These are phyloP conservation scores for Crithidia fasciculata DNA, from an alignment of 208 protist genomes.

Conservation along the genomic window DNA sequence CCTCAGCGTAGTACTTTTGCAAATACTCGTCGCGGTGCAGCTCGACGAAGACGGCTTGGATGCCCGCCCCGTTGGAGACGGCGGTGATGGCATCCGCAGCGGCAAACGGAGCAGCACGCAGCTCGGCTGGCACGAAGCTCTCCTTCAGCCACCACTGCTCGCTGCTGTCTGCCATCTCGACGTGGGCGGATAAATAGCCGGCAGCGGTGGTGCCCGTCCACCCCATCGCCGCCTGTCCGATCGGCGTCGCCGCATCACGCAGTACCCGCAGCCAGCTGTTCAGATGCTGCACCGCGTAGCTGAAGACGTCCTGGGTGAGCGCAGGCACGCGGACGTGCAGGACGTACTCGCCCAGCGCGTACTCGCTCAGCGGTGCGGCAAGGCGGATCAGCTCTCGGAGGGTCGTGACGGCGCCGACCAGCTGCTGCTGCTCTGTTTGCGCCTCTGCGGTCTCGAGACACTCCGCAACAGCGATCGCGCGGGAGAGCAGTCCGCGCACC, in stretches of 20 bases:
- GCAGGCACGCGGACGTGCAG: constrained; percentile 79
- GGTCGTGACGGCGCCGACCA: constrained; percentile 78
- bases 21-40: constrained; percentile 83
- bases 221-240: constrained; percentile 66
- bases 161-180: constrained; percentile 48
- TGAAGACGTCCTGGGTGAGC: constrained; percentile 68
- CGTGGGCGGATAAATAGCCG: constrained; percentile 48
- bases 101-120: constrained; percentile 60
- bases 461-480: constrained; percentile 68
- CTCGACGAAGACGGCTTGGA: constrained; percentile 84
- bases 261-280: constrained; percentile 85
- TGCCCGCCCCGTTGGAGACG: constrained; percentile 71
- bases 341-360: constrained; percentile 85
- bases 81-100: constrained; percentile 52
- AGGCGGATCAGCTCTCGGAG: constrained; percentile 73
- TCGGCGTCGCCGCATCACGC: constrained; percentile 62
- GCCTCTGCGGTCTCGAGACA: constrained; percentile 84
- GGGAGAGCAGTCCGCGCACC: constrained; percentile 57
- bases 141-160: constrained; percentile 80
- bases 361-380: constrained; percentile 72
- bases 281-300: constrained; percentile 74
- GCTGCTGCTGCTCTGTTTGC: constrained; percentile 70
- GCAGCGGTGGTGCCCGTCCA: constrained; percentile 68
- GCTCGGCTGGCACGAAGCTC: constrained; percentile 49
- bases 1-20: constrained; percentile 72